Percentiles rank a stretch among this genome's conserved stretches.
phyloP scores from a whole-genome alignment of 2,329 filamentous ascomycete genomes.

The Pseudogymnoascus sp. region DNA sequence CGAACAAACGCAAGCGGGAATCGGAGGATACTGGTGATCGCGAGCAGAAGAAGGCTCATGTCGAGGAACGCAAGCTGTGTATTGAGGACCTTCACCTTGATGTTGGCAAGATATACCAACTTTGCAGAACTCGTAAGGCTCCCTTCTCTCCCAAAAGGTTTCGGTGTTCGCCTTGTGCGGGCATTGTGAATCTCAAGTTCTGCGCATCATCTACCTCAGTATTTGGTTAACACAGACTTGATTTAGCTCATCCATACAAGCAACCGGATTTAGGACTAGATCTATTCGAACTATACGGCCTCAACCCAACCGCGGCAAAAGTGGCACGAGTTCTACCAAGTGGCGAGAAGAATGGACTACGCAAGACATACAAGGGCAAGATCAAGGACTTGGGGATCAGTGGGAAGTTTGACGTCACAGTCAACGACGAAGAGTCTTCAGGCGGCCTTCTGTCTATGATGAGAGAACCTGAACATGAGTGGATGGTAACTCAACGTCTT shows the following conservation, averaged over 20 bases:
- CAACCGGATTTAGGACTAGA: conserved; percentile 49
- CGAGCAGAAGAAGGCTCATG: conserved; percentile 55
- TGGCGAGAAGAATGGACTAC: conserved; percentile 60
- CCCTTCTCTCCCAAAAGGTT: conserved; percentile 34
- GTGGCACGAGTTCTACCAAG: conserved; percentile 59
- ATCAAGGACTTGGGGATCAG: conserved; percentile 57
- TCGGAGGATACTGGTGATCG: conserved; percentile 50
- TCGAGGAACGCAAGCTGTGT: conserved; percentile 54
- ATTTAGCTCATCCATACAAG: conserved; percentile 27
- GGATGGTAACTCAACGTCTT: conserved; percentile 48
- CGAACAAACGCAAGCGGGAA: conserved; percentile 56
- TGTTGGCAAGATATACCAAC: conserved; percentile 60
- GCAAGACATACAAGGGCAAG: conserved; percentile 63
- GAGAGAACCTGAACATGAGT: conserved; percentile 48
- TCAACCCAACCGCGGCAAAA: conserved; percentile 51
- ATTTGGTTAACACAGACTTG: conserved; percentile 30
- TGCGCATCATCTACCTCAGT: conserved; percentile 18
- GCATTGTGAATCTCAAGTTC: conserved; percentile 1
- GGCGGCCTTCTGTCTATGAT: conserved; percentile 49
- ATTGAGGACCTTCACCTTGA: conserved; percentile 60
- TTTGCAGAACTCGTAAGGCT: conserved; percentile 62
- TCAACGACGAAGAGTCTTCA: conserved; percentile 46
- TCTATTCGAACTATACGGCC: conserved; percentile 52
- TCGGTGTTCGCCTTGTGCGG: not conserved
- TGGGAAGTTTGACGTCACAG: conserved; percentile 54